Conservation (phyloP, 352 stramenopile species). For the Bremia lactucae region DNA sequence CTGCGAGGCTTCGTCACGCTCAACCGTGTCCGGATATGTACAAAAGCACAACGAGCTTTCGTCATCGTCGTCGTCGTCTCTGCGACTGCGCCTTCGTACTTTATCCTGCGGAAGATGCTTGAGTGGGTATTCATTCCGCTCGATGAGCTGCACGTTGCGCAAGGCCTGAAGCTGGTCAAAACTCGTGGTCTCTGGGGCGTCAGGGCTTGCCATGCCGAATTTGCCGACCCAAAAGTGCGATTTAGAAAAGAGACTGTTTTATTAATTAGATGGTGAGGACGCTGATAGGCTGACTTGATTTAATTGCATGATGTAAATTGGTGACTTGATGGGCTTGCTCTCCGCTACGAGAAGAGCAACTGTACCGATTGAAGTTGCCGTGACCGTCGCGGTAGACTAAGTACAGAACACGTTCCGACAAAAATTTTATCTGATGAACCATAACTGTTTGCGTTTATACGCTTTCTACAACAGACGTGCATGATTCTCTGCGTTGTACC, state of each 20-base stretch:
- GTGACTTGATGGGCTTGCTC: no score
- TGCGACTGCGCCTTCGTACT: conserved; percentile 15
- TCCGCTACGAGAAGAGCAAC: neutral
- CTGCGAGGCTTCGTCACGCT: conserved; percentile 20
- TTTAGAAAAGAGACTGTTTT: neutral
- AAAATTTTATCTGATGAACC: neutral
- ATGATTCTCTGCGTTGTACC: no score
- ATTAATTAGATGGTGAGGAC: no score
- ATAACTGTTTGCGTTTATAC: conserved; percentile 15
- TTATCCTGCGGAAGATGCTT: conserved; percentile 32
- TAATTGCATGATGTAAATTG: no score
- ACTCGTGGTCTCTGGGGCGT: conserved; percentile 8
- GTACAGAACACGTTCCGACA: no score
- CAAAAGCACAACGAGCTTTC: conserved; percentile 48
- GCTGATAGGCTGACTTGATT: no score
- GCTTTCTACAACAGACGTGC: no score
- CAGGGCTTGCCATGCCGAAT: conserved; percentile 1
- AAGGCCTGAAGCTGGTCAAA: conserved; percentile 63
- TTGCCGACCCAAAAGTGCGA: neutral
- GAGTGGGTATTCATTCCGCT: conserved; percentile 67
- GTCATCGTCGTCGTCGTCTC: conserved; percentile 31
- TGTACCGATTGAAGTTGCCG: neutral
- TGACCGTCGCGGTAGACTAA: no score
- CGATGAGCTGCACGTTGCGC: conserved; percentile 48
- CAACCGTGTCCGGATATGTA: conserved; percentile 27